Evolutionary conservation across 164 flowering plant species (phyloP), one percentile per base, ranked within the genome.

Genomic region (Malania oleifera): DNA sequence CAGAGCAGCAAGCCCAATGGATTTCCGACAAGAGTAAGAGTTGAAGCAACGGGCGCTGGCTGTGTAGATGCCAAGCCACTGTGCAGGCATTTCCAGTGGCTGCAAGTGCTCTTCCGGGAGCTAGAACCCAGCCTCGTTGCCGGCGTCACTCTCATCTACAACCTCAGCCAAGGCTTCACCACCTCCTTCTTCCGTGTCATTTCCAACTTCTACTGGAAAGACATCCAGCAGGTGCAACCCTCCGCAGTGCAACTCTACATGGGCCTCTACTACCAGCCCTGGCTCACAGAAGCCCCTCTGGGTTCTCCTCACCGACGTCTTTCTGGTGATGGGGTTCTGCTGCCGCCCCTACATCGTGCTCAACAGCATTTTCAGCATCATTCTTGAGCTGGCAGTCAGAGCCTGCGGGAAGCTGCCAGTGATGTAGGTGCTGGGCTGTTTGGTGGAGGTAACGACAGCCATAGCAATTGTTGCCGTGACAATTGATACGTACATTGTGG

Each of bases 151-250:
- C 60, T 85, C n/a, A 83, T 90, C 26, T 82, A 90, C 57, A 92
- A 92, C 25, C 64, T 87, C 59, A 71, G 74, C 68, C 92, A 83
- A 46, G 95, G 97, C 40, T 75, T 90, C 56, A 53, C 75, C 20
- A 76, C 80, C 2, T 82, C 85, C 5, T 70, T 70, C 61, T 81
- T 78, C 66, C 65, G 63, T 11, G 82, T 90, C 1, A 79, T 74
- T 45, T 49, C 86, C 6, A 89, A 90, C 25, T 90, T 72, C 65
- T 87, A 90, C 64, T 80, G 87, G 97, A 90, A 90, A 68, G 97
- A 87, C 50, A 84, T 80, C 22, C 95, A 83, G 55, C 75, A 68
- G 50, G 70, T 85, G 6, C 88, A 83, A 55, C 97, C 97, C 0
- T 87, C 95, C 0, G 57, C 64, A 1, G 90, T 77, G 1, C 97